Conservation (phyloP, 306 rosid genomes). For the Benincasa hispida region DNA sequence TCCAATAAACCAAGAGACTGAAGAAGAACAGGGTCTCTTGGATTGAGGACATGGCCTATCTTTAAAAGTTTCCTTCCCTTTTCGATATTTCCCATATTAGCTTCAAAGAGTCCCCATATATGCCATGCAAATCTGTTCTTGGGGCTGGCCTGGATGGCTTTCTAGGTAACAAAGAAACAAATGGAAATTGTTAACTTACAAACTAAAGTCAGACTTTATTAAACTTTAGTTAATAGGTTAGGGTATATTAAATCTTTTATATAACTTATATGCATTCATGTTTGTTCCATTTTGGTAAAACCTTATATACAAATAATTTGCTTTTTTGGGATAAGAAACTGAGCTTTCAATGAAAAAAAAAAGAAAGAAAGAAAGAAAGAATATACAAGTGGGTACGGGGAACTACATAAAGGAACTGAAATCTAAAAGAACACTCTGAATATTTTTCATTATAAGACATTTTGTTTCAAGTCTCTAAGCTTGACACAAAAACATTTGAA, state of each 20-base stretch:
- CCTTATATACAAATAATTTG: no score
- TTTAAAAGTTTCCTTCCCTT: slow-evolving; percentile 69
- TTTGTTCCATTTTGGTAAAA: no score
- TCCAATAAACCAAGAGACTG: slow-evolving; percentile 92
- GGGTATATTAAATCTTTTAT: background rate
- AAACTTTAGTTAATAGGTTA: background rate
- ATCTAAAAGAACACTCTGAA: background rate
- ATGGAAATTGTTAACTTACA: background rate
- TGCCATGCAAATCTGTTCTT: slow-evolving; percentile 96
- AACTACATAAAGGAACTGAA: no score
- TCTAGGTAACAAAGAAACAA: slow-evolving; percentile 25
- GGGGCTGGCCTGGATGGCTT: slow-evolving; percentile 88
- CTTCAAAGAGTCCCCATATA: slow-evolving; percentile 95
- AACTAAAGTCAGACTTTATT: background rate
- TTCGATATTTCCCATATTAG: slow-evolving; percentile 51
- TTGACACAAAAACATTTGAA: background rate
- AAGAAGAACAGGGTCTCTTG: slow-evolving; percentile 86
- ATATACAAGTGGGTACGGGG: no score
- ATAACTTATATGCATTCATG: background rate
- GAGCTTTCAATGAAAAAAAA: no score
- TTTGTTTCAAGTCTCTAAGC: background rate
- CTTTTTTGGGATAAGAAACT: no score
- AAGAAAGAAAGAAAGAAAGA: no score
- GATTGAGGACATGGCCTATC: slow-evolving; percentile 87
- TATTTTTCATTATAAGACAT: no score